Conservation (phyloP, 2,329 filamentous ascomycete genomes). For the Fusarium odoratissimum region DNA sequence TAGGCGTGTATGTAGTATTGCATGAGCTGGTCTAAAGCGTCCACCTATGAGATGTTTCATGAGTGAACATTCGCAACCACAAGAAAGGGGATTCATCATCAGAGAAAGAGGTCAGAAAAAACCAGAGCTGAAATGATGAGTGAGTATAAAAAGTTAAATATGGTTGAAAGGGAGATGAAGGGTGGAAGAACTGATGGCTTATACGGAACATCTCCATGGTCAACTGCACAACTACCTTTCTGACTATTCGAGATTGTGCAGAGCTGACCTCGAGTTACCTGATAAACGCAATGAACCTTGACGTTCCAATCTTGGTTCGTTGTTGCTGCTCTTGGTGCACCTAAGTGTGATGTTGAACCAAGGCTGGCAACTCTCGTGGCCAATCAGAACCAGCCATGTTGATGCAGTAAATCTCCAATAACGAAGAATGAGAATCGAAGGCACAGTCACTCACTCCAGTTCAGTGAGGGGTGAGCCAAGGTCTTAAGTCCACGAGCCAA, state of each 20-base stretch:
- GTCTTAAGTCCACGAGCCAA: constrained; percentile 3
- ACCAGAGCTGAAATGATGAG: background rate
- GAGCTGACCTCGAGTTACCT: background rate
- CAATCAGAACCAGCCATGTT: constrained; percentile 31
- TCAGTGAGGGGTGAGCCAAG: constrained; percentile 2
- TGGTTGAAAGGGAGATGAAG: background rate
- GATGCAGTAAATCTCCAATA: constrained; percentile 20
- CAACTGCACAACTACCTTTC: background rate
- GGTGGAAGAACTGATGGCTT: background rate
- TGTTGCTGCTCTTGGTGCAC: constrained; percentile 10
- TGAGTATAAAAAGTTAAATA: background rate
- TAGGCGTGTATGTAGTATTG: constrained; percentile 15
- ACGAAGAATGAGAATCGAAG: background rate
- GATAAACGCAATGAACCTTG: constrained; percentile 26
- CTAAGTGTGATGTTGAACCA: constrained; percentile 30
- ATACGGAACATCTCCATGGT: background rate
- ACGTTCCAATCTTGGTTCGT: constrained; percentile 8
- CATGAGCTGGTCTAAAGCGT: constrained; percentile 30
- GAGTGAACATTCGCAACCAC: constrained; percentile 14
- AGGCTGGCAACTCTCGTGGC: constrained; percentile 15
- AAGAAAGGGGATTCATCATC: constrained; percentile 13
- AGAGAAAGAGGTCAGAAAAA: constrained; percentile 2
- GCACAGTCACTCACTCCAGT: background rate
- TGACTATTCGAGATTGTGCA: background rate
- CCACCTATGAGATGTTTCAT: constrained; percentile 34